Base-by-base conservation (phyloP, 2,329 filamentous ascomycete species). In the Paramyrothecium roridum region DNA sequence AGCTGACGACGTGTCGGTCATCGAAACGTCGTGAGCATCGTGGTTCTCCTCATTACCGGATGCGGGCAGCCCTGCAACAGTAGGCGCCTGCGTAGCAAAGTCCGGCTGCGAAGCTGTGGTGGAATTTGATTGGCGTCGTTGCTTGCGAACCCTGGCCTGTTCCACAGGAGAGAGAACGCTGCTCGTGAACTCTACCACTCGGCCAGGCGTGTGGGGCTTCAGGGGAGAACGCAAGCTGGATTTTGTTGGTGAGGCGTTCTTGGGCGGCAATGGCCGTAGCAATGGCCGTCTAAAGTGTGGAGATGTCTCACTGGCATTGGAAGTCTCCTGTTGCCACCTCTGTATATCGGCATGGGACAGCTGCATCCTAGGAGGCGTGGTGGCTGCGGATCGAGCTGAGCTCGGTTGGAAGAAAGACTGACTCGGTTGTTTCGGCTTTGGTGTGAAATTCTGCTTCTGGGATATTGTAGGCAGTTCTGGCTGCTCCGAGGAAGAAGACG, bases 171-270 rank as follows among this genome's bases (percentile, higher is more conserved):
- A 79, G 8, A 79, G 66, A 1, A 77, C 76, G 64, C 73, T 80
- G 66, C 76, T 79, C 1, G 78, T 79, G 59, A 85, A 85, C 55
- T 83, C 81, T 16, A 86, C 83, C 1, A 85, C 79, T 1, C 80
- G 77, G 4, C 83, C 83, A 1, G 80, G 81, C 2, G 80, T 84
- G 57, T 77, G 82, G 3, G 80, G 77, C 62, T 85, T 86, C 19
- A 82, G 64, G 0, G 82, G 80, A 3, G 82, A 83, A 19, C 83
- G 77, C 22, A 86, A 68, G 59, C 76, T 81, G 1, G 83, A 85
- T 63, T 85, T 86, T 10, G 68, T 73, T 0, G 83, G 82, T 1
- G 82, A 85, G 4, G 77, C 76, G n/a, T 76, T 73, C 57, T 74
- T 78, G 52, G 78, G 73, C 13, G 81, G 81, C 3, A 78, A 70